Base-by-base conservation (phyloP, 2,329 filamentous ascomycete genomes). In the Pseudocercospora cruenta region DNA sequence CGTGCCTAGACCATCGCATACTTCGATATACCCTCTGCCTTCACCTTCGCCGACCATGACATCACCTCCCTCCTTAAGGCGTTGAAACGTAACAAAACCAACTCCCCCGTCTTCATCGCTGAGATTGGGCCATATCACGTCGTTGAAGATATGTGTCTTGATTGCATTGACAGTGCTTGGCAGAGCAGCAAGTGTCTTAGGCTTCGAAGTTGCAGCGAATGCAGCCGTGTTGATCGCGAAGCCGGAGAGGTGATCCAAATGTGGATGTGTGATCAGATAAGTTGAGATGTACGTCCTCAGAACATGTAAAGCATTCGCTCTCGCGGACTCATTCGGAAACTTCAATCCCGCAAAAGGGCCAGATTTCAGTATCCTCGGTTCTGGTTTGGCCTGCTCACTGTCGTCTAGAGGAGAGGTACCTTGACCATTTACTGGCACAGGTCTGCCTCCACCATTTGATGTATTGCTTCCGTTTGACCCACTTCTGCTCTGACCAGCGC, bases 111-210 rank as follows among this genome's bases (percentile, higher is more conserved):
- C 95, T 80, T 99, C 95, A 75, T 99, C 94, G 0, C 93, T 96
- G 45, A 99, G 82, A 72, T 99, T 99, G 0, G 95, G 95, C 95
- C 95, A 99, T 62, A 98, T 96, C 65, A 97, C 83, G 75, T 97
- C 96, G 80, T 99, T 99, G 83, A 99, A 99, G 66, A 99, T 92
- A 79, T 99, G 94, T 0, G 85, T 88, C 78, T 97, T 98, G 79
- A 99, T 90, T 0, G 94, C 94, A 54, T 92, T 86, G 60, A 99
- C 94, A n/a, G 94, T 96, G 28, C 88, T 90, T 0, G 94, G 93
- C 3, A 98, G 82, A 0, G 91, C 94, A 1, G 94, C 93, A 14
- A 99, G 83, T 24, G 91, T 88, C 79, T 98, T 99, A 0, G 93
- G 92, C 33, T 85, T 83, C 28, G 90, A 88, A 1, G 90, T 87